phyloP scores from a whole-genome alignment of 495 filamentous ascomycete genomes.

The Podospora pseudocomata region DNA sequence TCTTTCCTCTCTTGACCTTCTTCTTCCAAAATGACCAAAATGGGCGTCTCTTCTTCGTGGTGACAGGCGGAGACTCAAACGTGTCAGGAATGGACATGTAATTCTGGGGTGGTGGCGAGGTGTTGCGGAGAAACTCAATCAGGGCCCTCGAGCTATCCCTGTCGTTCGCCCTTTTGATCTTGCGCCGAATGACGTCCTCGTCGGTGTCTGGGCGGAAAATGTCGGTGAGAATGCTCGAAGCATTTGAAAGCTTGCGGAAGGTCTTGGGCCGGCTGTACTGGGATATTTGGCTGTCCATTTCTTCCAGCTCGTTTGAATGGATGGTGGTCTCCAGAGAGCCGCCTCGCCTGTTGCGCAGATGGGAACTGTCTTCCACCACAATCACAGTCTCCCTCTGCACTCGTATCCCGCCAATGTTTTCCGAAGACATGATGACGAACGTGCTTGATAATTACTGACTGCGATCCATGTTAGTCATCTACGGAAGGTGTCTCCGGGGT shows the following conservation, averaged over 20 bases:
- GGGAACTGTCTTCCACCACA: constrained; percentile 1
- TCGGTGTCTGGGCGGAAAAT: constrained; percentile 25
- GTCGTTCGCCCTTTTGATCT: constrained; percentile 25
- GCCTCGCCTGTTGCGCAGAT: neutral
- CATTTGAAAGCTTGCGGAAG: constrained; percentile 22
- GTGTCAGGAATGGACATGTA: constrained; percentile 37
- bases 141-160: constrained; percentile 28
- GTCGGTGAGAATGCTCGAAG: constrained; percentile 25
- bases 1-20: neutral
- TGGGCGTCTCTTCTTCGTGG: constrained; percentile 7
- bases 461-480: neutral
- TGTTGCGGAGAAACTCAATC: constrained; percentile 42
- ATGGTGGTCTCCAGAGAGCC: neutral
- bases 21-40: constrained; percentile 20
- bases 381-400: neutral
- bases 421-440: neutral
- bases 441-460: neutral
- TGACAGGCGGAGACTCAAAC: neutral
- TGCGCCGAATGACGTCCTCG: constrained; percentile 18
- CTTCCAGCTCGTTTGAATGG: constrained; percentile 1
- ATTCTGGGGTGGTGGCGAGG: constrained; percentile 37
- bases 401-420: neutral
- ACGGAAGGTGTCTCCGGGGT: neutral
- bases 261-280: constrained; percentile 17
- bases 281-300: constrained; percentile 14